Evolutionary conservation across 345 rosid genomes (phyloP).

Genomic region (Heritiera fomes): DNA sequence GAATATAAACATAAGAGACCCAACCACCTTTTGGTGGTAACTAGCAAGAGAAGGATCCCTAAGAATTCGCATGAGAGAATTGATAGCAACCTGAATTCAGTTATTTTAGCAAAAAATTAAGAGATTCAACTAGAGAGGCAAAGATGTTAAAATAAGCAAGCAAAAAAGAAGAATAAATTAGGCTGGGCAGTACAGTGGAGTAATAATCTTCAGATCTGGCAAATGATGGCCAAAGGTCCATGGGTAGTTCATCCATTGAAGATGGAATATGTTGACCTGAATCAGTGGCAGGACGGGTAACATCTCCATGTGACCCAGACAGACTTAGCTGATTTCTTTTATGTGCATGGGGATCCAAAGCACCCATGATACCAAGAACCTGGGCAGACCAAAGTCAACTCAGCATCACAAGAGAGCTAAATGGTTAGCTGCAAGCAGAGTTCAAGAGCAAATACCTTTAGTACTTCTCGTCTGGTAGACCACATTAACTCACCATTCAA

Average conservation of each 20-base stretch:
- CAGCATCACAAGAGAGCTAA: constrained; percentile 27
- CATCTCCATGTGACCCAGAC: constrained; percentile 89
- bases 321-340: constrained; percentile 81
- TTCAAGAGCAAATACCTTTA: constrained; percentile 64
- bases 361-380: constrained; percentile 99
- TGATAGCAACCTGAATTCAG: constrained; percentile 81
- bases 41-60: constrained; percentile 96
- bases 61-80: constrained; percentile 95
- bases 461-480: constrained; percentile 97
- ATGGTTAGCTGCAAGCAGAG: constrained; percentile 21
- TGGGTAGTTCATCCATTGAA: constrained; percentile 77
- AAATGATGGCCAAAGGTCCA: constrained; percentile 93
- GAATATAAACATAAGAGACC: constrained; percentile 94
- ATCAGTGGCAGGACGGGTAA: constrained; percentile 82
- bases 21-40: constrained; percentile 97
- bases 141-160: constrained; percentile 26
- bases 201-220: constrained; percentile 96
- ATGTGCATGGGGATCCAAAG: constrained; percentile 94
- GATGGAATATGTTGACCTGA: constrained; percentile 90
- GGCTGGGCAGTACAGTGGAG: constrained; percentile 63
- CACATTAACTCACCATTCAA: constrained; percentile 93
- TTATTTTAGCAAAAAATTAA: not conserved
- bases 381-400: constrained; percentile 37
- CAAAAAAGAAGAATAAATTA: constrained; percentile 15
- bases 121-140: not conserved